These are phyloP conservation scores for Skeletonema costatum DNA, from an alignment of 108 stramenopile species.

Conservation along the genomic window DNA sequence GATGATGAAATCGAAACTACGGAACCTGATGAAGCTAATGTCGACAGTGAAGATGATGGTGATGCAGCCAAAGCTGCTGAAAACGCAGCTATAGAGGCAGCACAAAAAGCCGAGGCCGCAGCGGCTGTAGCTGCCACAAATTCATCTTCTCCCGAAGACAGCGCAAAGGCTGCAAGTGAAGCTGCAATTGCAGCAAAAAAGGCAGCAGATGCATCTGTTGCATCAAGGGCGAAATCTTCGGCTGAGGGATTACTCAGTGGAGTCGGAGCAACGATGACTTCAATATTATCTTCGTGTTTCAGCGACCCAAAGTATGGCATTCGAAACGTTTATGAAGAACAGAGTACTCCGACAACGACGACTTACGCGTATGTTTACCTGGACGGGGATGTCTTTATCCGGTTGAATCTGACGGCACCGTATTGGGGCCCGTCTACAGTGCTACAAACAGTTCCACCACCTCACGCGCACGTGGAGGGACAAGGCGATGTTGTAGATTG, in stretches of 20 bases:
- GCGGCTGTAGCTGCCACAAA: slow-evolving; percentile 44
- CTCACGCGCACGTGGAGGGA: slow-evolving; percentile 37
- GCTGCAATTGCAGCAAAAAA: slow-evolving; percentile 69
- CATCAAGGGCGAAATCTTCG: slow-evolving; percentile 50
- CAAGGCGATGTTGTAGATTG: slow-evolving; percentile 46
- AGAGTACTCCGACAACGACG: not conserved
- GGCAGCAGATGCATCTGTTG: slow-evolving; percentile 70
- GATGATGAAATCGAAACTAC: not conserved
- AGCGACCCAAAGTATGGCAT: slow-evolving; percentile 76
- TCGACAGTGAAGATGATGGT: slow-evolving; percentile 16
- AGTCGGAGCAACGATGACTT: slow-evolving; percentile 69
- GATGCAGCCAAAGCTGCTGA: slow-evolving; percentile 42
- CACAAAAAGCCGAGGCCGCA: slow-evolving; percentile 10
- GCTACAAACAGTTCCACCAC: slow-evolving; percentile 42
- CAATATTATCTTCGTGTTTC: slow-evolving; percentile 62
- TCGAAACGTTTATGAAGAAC: slow-evolving; percentile 13
- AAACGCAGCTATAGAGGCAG: slow-evolving; percentile 34
- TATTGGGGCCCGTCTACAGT: slow-evolving; percentile 42
- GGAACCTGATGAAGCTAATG: not conserved
- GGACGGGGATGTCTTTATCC: slow-evolving; percentile 71
- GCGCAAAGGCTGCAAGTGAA: slow-evolving; percentile 43
- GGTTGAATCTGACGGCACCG: slow-evolving; percentile 71
- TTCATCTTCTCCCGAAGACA: slow-evolving; percentile 38
- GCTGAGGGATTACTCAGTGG: slow-evolving; percentile 70
- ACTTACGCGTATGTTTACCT: slow-evolving; percentile 64